Percentiles rank a stretch among this genome's conserved stretches.
These are phyloP conservation scores for Paramecium sonneborni DNA, from an alignment of 73 alveolate genomes.

Conservation along the genomic window DNA sequence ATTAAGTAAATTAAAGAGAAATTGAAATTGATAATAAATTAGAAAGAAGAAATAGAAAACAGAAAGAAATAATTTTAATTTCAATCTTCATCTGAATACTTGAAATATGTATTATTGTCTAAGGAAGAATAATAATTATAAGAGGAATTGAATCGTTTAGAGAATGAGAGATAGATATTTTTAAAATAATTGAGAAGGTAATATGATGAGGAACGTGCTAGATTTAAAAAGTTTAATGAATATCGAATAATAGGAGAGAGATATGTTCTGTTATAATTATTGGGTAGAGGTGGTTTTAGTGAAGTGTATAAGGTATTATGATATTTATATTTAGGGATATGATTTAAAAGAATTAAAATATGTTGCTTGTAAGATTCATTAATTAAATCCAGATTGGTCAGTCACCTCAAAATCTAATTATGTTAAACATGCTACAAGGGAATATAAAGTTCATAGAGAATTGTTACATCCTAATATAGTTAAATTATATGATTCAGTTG, in stretches of 20 bases:
- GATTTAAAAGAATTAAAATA: constrained; percentile 91
- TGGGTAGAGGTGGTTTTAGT: constrained; percentile 97
- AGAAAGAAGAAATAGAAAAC: background rate
- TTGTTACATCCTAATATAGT: constrained; percentile 89
- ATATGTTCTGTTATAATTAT: constrained; percentile 76
- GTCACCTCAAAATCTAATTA: constrained; percentile 90
- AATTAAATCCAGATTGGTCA: constrained; percentile 91
- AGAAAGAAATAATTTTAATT: background rate
- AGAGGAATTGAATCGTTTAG: constrained; percentile 71
- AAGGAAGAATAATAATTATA: constrained; percentile 79
- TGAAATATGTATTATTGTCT: constrained; percentile 13
- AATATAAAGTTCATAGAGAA: constrained; percentile 92
- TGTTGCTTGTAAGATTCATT: constrained; percentile 96
- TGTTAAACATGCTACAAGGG: constrained; percentile 97
- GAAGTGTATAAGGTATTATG: too few relatives aligned
- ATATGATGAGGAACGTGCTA: constrained; percentile 70
- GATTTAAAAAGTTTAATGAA: background rate
- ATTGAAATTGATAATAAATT: background rate
- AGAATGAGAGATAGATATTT: constrained; percentile 73
- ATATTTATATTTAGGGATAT: constrained; percentile 77
- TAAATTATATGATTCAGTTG: constrained; percentile 94
- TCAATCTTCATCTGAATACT: background rate
- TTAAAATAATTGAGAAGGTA: constrained; percentile 73
- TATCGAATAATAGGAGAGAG: constrained; percentile 59
- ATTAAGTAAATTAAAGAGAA: background rate